phyloP scores from a whole-genome alignment of 78 protist genomes.

The Dictyostelium purpureum region DNA sequence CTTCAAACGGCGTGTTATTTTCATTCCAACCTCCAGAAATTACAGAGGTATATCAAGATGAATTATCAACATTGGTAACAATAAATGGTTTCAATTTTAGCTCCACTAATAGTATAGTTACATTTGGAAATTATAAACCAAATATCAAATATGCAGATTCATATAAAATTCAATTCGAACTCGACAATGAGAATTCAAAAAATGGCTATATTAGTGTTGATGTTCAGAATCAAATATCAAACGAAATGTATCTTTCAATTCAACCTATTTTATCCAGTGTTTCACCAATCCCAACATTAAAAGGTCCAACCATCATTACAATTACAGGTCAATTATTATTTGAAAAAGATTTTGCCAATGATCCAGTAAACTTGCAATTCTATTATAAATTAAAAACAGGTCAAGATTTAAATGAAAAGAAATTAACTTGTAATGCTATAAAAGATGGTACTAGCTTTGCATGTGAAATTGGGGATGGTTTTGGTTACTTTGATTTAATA shows the following conservation, averaged over 20 bases:
- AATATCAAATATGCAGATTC: neutral
- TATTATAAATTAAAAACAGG: neutral
- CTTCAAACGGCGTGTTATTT: neutral
- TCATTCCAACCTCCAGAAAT: neutral
- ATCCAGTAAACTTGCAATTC: neutral
- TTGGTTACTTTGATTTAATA: neutral
- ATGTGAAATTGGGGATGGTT: neutral
- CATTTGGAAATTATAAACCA: conserved; percentile 5
- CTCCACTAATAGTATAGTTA: neutral
- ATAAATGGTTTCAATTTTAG: neutral
- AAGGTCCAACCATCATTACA: neutral
- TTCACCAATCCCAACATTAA: neutral
- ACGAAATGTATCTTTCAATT: neutral
- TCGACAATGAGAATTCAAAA: neutral
- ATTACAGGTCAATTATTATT: neutral
- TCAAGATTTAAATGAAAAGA: no score
- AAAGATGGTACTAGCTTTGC: no score
- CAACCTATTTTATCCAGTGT: neutral
- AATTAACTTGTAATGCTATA: neutral
- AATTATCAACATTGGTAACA: neutral
- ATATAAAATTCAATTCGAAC: neutral
- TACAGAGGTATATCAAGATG: neutral
- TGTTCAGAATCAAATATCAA: conserved; percentile 1
- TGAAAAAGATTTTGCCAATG: neutral
- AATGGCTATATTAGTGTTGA: neutral